Evolutionary conservation across 2,329 filamentous ascomycete genomes (phyloP), one percentile per base, ranked within the genome.

Genomic region (Calonectria pauciramosa): DNA sequence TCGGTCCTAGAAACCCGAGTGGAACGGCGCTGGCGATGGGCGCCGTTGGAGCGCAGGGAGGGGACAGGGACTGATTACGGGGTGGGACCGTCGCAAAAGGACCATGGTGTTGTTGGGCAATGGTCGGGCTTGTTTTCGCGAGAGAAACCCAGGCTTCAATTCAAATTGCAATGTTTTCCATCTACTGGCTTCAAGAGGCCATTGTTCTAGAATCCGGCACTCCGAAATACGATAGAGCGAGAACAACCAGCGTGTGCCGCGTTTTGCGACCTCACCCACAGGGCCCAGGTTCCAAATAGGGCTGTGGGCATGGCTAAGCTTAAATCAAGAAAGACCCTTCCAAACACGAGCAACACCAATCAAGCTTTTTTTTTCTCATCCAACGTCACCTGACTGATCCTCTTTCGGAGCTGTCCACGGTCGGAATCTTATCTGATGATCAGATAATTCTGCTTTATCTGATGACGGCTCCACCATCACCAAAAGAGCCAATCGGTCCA

Each of bases 351-450:
- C 60, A 56, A 66, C 41, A n/a, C 47, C 26, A 36, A 65, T 51
- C 30, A 52, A 44, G 30, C 32, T 36, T 59, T 34, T 51, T 18
- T 52, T 28, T 8, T 18, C 28, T n/a, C n/a, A n/a, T n/a, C n/a
- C 51, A 32, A 11, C 26, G 26, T 18, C 26, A 18, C 20, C 47
- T 9, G 47, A 51, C 26, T 30, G 49, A 26, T 30, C 14, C 49
- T 54, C 51, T 10, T 54, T 47, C 51, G 51, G 28, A 32, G 26
- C 28, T 28, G 14, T 7, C 51, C 23, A 47, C 23, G n/a, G n/a
- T 18, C 32, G 30, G 30, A 56, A 60, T 73, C 75, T 79, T 78
- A 79, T 79, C 77, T 78, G 77, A 79, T 79, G 69, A 79, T 79
- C 77, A 79, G 76, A 79, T 79, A 79, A 78, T 60, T 11, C 49